Evolutionary conservation across 805 yeast species (phyloP), one percentile per base, ranked within the genome.

Genomic region (Lipomyces spencermartinsiae): DNA sequence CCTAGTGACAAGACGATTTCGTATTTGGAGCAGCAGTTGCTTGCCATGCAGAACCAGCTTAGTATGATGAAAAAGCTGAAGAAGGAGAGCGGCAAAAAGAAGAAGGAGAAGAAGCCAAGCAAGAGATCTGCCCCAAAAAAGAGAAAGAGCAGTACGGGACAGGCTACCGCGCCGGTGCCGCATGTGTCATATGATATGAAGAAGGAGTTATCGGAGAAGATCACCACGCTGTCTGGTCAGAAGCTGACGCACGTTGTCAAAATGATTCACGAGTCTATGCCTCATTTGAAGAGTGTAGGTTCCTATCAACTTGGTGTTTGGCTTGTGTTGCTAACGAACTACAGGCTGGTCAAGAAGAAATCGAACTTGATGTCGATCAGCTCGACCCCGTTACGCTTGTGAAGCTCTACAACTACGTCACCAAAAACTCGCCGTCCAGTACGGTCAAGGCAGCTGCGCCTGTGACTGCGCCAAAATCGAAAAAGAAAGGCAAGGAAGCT

Each of bases 311-410:
- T n/a, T n/a, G 8, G 16, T n/a, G 1, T n/a, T 43, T 43, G 46
- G 16, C 10, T 43, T 1, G 2, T 9, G 22, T 43, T 4, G 22
- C 22, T 16, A 43, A 16, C 49, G 3, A 9, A 53, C 12, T 53
- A 10, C 34, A 53, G 56, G 56, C 69, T 5, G 70, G 69, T 37
- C 62, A 64, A 74, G 98, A 94, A 66, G 98, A 95, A 81, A 95
- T 95, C 69, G 99, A 95, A 82, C 84, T 95, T 68, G 99, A 95
- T 79, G 90, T 95, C 88, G 98, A 95, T 77, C 90, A 90, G 79
- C 84, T 95, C 73, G 97, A 92, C 74, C 92, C 92, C 72, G 82
- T 86, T 55, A 93, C 98, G 1, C 85, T 94, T 64, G 80, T 91
- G 77, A 91, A 91, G 76, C 82, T 95, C 71, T 94, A 93, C 83